phyloP scores from a whole-genome alignment of 805 yeast species.

The Tetrapisispora taiwanensis region DNA sequence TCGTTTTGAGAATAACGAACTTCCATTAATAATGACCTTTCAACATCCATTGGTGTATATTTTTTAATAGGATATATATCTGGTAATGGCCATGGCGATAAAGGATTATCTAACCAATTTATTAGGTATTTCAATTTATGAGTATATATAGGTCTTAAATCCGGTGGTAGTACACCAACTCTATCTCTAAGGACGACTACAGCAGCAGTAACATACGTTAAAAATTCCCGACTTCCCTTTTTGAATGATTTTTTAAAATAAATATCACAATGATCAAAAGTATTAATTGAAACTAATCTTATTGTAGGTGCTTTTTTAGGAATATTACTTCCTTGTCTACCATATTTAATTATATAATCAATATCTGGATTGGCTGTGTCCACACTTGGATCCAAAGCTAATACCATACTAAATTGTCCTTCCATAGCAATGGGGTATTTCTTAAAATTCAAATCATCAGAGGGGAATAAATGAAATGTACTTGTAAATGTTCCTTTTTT shows the following conservation, averaged over 20 bases:
- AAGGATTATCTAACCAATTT: conserved; percentile 46
- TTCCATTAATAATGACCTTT: conserved; percentile 62
- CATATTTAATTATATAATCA: conserved; percentile 22
- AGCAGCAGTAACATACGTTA: conserved; percentile 69
- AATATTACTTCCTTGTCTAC: conserved; percentile 20
- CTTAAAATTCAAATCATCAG: conserved; percentile 17
- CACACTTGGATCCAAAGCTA: conserved; percentile 56
- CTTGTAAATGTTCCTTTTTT: conserved; percentile 21
- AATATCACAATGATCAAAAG: conserved; percentile 71
- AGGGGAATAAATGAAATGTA: conserved; percentile 38
- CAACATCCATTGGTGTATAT: conserved; percentile 67
- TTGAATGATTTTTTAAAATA: conserved; percentile 33
- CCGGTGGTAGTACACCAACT: conserved; percentile 76
- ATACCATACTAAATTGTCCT: conserved; percentile 43
- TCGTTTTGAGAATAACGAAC: conserved; percentile 45
- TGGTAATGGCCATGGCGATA: conserved; percentile 66
- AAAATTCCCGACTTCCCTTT: conserved; percentile 33
- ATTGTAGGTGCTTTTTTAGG: conserved; percentile 43
- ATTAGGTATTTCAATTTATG: conserved; percentile 53
- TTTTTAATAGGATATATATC: conserved; percentile 54
- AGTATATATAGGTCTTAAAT: conserved; percentile 61
- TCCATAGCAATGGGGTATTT: conserved; percentile 15
- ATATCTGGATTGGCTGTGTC: conserved; percentile 31
- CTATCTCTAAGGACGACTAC: conserved; percentile 71
- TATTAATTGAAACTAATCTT: conserved; percentile 63